Conservation (phyloP, 2,329 filamentous ascomycete species). For the Colletotrichum plurivorum region DNA sequence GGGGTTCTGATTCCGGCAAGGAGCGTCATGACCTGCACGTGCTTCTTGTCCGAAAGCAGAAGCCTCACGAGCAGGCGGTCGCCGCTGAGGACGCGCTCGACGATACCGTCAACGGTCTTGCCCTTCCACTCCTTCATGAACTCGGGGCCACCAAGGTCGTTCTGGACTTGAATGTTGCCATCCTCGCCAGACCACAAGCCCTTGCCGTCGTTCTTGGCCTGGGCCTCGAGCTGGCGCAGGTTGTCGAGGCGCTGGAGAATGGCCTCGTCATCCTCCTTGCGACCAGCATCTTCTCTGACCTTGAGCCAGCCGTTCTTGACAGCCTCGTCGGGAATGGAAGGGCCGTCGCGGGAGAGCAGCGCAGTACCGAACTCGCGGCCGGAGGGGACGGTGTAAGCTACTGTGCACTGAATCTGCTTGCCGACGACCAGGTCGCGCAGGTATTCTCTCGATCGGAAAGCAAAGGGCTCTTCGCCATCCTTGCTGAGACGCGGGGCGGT, state of each 20-base stretch:
- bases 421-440: constrained; percentile 87
- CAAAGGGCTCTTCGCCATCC: constrained; percentile 92
- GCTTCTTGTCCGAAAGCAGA: constrained; percentile 84
- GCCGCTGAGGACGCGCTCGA: constrained; percentile 92
- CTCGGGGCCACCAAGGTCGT: constrained; percentile 84
- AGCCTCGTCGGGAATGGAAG: constrained; percentile 83
- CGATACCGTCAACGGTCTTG: constrained; percentile 84
- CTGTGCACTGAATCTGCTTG: constrained; percentile 86
- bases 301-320: constrained; percentile 94
- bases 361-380: constrained; percentile 91
- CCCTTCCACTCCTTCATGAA: constrained; percentile 90
- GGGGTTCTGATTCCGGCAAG: constrained; percentile 91
- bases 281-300: constrained; percentile 92
- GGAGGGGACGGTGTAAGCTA: constrained; percentile 89
- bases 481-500: constrained; percentile 87
- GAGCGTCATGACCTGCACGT: constrained; percentile 89
- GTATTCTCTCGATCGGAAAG: constrained; percentile 95
- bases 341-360: constrained; percentile 79
- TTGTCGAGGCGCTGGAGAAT: constrained; percentile 80
- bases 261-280: constrained; percentile 89
- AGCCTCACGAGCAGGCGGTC: constrained; percentile 91
- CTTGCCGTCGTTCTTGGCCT: constrained; percentile 83
- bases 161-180: constrained; percentile 80
- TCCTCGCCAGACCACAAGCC: constrained; percentile 82
- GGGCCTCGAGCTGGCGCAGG: constrained; percentile 81